Conservation (phyloP, 1,139 yeast genomes). For the Pneumocystis oryctolagi region DNA sequence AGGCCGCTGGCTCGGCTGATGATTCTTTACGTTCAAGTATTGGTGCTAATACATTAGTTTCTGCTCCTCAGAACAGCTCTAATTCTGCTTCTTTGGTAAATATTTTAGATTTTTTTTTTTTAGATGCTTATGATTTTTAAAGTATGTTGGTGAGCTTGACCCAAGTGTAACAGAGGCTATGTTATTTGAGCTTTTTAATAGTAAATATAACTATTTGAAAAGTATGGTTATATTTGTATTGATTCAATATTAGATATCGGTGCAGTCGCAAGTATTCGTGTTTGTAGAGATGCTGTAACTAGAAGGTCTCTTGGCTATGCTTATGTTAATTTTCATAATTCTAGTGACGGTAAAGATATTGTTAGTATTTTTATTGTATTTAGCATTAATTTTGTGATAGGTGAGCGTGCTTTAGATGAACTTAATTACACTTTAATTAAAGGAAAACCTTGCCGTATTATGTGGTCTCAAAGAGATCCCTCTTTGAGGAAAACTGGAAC, state of each 20-base stretch:
- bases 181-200: slow-evolving; percentile 86
- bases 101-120: neutral
- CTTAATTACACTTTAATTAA: slow-evolving; percentile 86
- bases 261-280: slow-evolving; percentile 91
- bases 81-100: slow-evolving; percentile 1
- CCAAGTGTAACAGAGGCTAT: slow-evolving; percentile 87
- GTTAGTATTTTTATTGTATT: neutral
- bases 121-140: slow-evolving; percentile 17
- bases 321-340: slow-evolving; percentile 87
- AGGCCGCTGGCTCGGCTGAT: slow-evolving; percentile 1
- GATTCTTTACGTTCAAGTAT: neutral
- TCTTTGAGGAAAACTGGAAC: slow-evolving; percentile 89
- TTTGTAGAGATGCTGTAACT: slow-evolving; percentile 96
- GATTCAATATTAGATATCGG: slow-evolving; percentile 43
- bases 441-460: slow-evolving; percentile 96
- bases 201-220: neutral
- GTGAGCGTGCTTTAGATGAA: slow-evolving; percentile 82
- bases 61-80: neutral
- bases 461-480: slow-evolving; percentile 99
- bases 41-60: neutral
- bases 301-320: slow-evolving; percentile 97
- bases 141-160: slow-evolving; percentile 95
- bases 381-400: slow-evolving; percentile 4
- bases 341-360: slow-evolving; percentile 48
- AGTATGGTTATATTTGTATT: neutral